Evolutionary conservation across 208 protist species (phyloP).

Genomic region (Plasmodiophora brassicae): DNA sequence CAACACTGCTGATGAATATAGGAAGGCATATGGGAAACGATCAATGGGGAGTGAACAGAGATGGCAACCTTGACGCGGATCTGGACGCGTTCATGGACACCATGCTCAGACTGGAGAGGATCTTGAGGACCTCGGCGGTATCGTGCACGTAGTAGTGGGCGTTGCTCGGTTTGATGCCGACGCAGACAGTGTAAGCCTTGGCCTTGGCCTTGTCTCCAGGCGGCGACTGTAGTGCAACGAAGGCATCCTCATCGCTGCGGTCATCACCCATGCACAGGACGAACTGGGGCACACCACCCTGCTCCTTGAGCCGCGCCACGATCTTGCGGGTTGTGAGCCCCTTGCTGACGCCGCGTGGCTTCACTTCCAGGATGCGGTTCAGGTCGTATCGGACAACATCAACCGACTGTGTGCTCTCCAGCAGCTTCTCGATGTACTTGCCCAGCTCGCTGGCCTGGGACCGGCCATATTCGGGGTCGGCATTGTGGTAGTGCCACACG

Average conservation of each 20-base stretch:
- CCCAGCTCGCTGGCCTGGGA: constrained; percentile 34
- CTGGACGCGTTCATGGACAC: background rate
- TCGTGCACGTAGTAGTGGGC: constrained; percentile 44
- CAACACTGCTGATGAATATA: no score
- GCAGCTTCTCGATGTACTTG: constrained; percentile 39
- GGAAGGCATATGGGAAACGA: no score
- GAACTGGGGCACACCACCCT: background rate
- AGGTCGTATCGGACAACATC: constrained; percentile 38
- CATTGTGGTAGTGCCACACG: constrained; percentile 43
- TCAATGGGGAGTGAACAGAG: no score
- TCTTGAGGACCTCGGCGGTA: constrained; percentile 26
- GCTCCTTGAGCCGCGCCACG: background rate
- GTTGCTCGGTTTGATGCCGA: constrained; percentile 38
- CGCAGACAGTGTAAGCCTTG: constrained; percentile 24
- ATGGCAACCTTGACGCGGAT: no score
- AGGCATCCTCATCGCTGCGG: constrained; percentile 34
- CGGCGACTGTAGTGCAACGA: background rate
- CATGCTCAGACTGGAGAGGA: background rate
- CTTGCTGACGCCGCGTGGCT: constrained; percentile 32
- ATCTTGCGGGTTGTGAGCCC: background rate
- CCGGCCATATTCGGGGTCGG: constrained; percentile 41
- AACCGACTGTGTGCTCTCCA: constrained; percentile 24
- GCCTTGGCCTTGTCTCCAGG: background rate
- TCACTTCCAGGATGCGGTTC: constrained; percentile 38
- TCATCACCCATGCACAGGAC: constrained; percentile 31